Percentiles rank a stretch among this genome's conserved stretches.
These are phyloP conservation scores for Acer yangbiense DNA, from an alignment of 345 rosid genomes.

Conservation along the genomic window DNA sequence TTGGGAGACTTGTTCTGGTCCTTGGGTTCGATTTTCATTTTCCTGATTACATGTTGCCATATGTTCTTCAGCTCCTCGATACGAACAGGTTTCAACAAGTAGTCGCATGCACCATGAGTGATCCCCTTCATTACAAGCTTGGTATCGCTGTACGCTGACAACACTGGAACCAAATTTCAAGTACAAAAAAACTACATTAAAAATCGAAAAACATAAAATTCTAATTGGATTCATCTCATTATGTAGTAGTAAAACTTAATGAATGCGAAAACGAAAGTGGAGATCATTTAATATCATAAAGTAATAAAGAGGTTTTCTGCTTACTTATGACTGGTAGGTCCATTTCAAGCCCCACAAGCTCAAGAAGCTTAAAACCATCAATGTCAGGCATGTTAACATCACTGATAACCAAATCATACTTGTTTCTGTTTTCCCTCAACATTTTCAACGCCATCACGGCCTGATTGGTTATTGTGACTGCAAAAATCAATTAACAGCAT, in stretches of 20 bases:
- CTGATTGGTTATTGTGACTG: conserved; percentile 67
- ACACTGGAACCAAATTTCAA: conserved; percentile 51
- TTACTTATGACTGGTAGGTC: conserved; percentile 86
- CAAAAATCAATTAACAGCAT: conserved; percentile 14
- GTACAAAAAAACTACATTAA: conserved; percentile 12
- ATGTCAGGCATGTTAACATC: conserved; percentile 87
- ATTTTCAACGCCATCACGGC: conserved; percentile 55
- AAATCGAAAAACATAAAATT: not conserved
- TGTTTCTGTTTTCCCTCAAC: conserved; percentile 58
- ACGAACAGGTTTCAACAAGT: conserved; percentile 79
- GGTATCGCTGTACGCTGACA: conserved; percentile 78
- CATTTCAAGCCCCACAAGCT: conserved; percentile 84
- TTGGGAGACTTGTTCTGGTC: conserved; percentile 32
- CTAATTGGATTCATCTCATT: not conserved
- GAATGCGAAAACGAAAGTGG: not conserved
- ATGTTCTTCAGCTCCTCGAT: conserved; percentile 84
- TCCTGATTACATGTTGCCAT: conserved; percentile 89
- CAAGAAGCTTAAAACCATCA: conserved; percentile 83
- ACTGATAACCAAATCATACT: conserved; percentile 68
- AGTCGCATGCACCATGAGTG: conserved; percentile 87
- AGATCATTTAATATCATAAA: conserved; percentile 13
- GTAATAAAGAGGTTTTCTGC: conserved; percentile 16
- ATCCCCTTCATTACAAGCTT: conserved; percentile 87
- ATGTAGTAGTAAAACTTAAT: not conserved
- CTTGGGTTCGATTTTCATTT: conserved; percentile 40